These are phyloP conservation scores for Nemania abortiva DNA, from an alignment of 2,329 filamentous ascomycete species.

Conservation along the genomic window DNA sequence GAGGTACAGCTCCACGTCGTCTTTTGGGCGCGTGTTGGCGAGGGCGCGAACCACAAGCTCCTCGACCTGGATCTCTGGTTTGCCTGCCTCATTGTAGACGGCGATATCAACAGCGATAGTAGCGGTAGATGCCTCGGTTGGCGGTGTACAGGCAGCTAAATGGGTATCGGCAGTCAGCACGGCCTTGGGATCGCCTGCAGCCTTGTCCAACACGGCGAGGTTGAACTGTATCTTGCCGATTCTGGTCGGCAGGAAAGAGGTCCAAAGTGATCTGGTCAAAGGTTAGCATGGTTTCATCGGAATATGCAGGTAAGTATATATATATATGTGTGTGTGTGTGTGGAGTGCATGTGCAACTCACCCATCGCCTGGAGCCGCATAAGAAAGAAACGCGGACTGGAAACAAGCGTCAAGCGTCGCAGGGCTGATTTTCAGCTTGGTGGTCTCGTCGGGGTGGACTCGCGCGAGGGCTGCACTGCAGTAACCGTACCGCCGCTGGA, in stretches of 20 bases:
- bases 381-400: slow-evolving; percentile 58
- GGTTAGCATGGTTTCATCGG: slow-evolving; percentile 20
- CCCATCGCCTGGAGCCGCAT: slow-evolving; percentile 57
- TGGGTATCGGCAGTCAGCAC: slow-evolving; percentile 54
- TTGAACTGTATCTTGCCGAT: slow-evolving; percentile 56
- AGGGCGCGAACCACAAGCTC: slow-evolving; percentile 48
- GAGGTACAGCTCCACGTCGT: slow-evolving; percentile 51
- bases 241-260: slow-evolving; percentile 55
- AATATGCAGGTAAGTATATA: not conserved
- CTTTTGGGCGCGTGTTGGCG: slow-evolving; percentile 45
- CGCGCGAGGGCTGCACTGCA: slow-evolving; percentile 50
- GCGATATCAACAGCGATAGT: slow-evolving; percentile 49
- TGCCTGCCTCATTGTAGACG: slow-evolving; percentile 47
- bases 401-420: slow-evolving; percentile 58
- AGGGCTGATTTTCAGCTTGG: slow-evolving; percentile 54
- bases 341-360: slow-evolving; percentile 36
- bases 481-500: slow-evolving; percentile 54
- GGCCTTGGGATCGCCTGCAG: slow-evolving; percentile 27
- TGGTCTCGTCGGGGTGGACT: slow-evolving; percentile 55
- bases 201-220: slow-evolving; percentile 46
- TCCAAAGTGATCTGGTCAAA: slow-evolving; percentile 55
- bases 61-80: slow-evolving; percentile 48
- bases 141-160: slow-evolving; percentile 33
- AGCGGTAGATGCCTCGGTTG: slow-evolving; percentile 45
- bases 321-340: no score